Percentiles rank a stretch among this genome's conserved stretches.
These are phyloP conservation scores for Sequoiadendron giganteum DNA, from an alignment of 75 land plant species.

Conservation along the genomic window DNA sequence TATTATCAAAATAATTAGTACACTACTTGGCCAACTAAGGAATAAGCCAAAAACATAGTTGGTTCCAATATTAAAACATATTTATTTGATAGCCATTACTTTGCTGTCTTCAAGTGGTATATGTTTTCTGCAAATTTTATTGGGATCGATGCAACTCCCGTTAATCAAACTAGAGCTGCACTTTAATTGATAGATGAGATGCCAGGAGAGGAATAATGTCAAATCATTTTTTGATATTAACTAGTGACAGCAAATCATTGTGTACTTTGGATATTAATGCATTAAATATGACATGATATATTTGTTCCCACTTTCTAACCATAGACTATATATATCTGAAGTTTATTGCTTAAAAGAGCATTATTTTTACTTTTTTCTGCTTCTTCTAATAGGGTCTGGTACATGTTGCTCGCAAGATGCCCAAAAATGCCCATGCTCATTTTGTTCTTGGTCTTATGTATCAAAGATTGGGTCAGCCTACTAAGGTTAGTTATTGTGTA, in stretches of 20 bases:
- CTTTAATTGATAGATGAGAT: conserved; percentile 1
- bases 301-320: not conserved
- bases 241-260: not conserved
- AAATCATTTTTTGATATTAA: not conserved
- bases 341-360: not conserved
- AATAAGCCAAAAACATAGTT: not conserved
- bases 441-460: conserved; percentile 83
- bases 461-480: conserved; percentile 77
- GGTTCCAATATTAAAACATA: not conserved
- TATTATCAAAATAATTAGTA: not conserved
- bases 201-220: not conserved
- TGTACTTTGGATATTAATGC: not conserved
- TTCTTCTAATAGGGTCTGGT: conserved; percentile 56
- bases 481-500: conserved; percentile 48
- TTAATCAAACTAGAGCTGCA: not conserved
- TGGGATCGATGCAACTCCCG: not conserved
- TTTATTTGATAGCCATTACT: not conserved
- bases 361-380: not conserved
- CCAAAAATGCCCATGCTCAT: conserved; percentile 91
- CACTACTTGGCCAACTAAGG: not conserved
- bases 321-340: not conserved
- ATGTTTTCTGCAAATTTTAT: not conserved
- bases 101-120: not conserved
- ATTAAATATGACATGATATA: not conserved
- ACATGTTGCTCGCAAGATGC: conserved; percentile 80